Evolutionary conservation across 306 rosid species (phyloP), one percentile per base, ranked within the genome.

Genomic region (Gillenia trifoliata): DNA sequence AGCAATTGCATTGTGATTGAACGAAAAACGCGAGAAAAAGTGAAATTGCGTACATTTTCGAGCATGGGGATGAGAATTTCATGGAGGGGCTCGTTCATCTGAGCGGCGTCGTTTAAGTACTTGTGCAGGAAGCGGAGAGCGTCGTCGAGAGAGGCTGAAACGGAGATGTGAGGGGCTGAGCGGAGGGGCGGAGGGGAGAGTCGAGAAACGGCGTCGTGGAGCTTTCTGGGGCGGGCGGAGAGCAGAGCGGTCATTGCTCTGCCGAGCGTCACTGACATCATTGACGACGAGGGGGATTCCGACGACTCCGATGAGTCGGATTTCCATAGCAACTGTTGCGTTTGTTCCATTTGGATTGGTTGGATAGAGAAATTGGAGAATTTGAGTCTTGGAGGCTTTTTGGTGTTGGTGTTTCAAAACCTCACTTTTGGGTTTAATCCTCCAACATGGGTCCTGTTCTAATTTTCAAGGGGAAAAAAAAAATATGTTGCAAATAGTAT

Each of bases 91-190:
- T 70, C 81, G 13, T 79, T 59, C 41, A 80, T 76, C 23, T 75
- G 81, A 36, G 77, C 91, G 30, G 90, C 88, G 55, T 91, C 94
- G 73, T 74, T 75, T 13, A 87, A 85, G 78, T 83, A 89, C 76
- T 82, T 83, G 89, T 84, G 94, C 68, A 93, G 73, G 84, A 93
- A 88, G 83, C 86, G 79, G 47, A 93, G 96, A 2, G 97, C 87
- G 70, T 89, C 89, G 16, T 87, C 85, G 80, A 91, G 64, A 17
- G 34, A 75, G 20, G 5, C 64, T 11, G 75, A 49, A 13, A 49
- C 30, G 60, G 61, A 70, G 64, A 26, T 2, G 22, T 13, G 67
- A 19, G n/a, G 30, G 31, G 63, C 75, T 84, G 90, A 47, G 60
- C 33, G n/a, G 85, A 70, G 66, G 61, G 78, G 25, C 23, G 33